Percentiles rank a stretch among this genome's conserved stretches.
Evolutionary conservation across 2,329 filamentous ascomycete genomes (phyloP).

Genomic region (Aspergillus sp.): DNA sequence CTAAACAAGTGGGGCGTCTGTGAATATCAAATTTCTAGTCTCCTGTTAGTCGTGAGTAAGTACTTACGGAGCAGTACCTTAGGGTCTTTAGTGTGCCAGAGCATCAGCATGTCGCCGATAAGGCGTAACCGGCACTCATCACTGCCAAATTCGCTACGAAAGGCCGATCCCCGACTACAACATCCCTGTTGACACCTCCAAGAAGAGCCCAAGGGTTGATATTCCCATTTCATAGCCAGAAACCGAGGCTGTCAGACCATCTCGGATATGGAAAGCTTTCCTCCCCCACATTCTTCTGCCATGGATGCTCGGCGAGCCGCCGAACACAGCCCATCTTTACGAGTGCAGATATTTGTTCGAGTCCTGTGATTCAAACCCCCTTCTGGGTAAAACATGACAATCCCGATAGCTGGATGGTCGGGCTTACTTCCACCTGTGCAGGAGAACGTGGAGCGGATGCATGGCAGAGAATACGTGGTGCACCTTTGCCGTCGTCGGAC

Average conservation of each 20-base stretch:
- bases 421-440: no score
- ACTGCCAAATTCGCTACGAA: not conserved
- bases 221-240: not conserved
- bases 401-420: no score
- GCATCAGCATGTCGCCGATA: not conserved
- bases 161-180: not conserved
- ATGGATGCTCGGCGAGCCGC: not conserved
- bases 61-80: not conserved
- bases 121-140: not conserved
- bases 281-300: not conserved
- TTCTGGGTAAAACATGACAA: no score
- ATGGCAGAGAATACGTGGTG: no score
- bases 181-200: not conserved
- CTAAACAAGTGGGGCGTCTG: conserved; percentile 13
- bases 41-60: not conserved
- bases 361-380: no score
- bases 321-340: no score
- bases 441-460: no score
- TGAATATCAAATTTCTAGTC: not conserved
- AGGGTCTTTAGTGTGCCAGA: not conserved
- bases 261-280: not conserved
- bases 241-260: not conserved
- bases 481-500: no score
- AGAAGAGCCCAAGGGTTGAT: not conserved
- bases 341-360: no score